These are phyloP conservation scores for Xylariaceae sp. DNA, from an alignment of 2,329 filamentous ascomycete species.

Conservation along the genomic window DNA sequence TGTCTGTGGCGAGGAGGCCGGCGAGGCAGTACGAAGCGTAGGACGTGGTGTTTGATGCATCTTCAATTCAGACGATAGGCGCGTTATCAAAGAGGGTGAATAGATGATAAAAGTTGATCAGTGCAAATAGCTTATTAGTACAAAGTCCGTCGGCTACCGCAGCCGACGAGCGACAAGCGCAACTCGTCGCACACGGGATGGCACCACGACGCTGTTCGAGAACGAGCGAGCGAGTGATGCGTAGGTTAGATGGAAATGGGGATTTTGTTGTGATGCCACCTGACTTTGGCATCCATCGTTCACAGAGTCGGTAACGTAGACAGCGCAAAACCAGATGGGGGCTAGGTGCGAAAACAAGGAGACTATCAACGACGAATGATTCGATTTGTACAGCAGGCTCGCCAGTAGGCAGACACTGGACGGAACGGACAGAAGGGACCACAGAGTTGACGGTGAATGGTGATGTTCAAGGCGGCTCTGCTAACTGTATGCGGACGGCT, in stretches of 20 bases:
- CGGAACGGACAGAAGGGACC: background rate
- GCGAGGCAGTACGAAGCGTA: constrained; percentile 74
- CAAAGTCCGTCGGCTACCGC: constrained; percentile 12
- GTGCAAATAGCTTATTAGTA: background rate
- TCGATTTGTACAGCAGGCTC: constrained; percentile 5
- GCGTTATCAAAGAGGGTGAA: background rate
- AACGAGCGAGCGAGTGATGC: constrained; percentile 5
- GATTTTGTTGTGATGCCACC: constrained; percentile 43
- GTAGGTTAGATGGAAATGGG: constrained; percentile 34
- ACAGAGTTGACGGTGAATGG: constrained; percentile 18
- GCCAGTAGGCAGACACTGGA: constrained; percentile 33
- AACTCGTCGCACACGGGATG: constrained; percentile 10
- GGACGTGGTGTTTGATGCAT: constrained; percentile 94
- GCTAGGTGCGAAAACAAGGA: background rate
- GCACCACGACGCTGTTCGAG: constrained; percentile 3
- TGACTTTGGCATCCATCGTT: constrained; percentile 48
- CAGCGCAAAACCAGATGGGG: constrained; percentile 25
- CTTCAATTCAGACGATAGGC: constrained; percentile 36
- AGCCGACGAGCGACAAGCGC: constrained; percentile 11
- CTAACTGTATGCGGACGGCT: constrained; percentile 43
- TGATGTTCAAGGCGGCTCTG: constrained; percentile 38
- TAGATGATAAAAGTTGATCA: constrained; percentile 5
- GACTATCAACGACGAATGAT: constrained; percentile 3
- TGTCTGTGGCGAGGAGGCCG: constrained; percentile 73
- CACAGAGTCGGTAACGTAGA: constrained; percentile 27